Conservation (phyloP, 1,284 basidiomycete genomes). For the Pyrrhoderma lamaoense region DNA sequence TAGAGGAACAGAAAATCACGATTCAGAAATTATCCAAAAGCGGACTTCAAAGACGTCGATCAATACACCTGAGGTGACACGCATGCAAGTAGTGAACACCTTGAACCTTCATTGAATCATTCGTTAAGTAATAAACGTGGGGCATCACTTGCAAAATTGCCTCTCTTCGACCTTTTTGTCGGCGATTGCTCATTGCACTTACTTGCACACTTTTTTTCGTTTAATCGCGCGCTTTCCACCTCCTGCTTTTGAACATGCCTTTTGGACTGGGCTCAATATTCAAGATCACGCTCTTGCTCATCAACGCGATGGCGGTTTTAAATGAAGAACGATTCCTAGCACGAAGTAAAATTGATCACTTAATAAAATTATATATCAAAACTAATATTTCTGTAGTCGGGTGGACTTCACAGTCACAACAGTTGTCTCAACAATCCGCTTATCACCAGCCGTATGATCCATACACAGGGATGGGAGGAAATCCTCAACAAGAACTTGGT, state of each 20-base stretch:
- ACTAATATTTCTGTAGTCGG: slow-evolving; percentile 62
- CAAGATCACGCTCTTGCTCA: slow-evolving; percentile 73
- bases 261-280: slow-evolving; percentile 54
- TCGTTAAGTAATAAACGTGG: no score
- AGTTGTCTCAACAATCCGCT: slow-evolving; percentile 38
- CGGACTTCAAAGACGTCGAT: not conserved
- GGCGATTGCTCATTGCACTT: no score
- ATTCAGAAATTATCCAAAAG: not conserved
- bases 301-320: slow-evolving; percentile 90
- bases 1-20: not conserved
- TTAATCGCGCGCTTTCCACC: slow-evolving; percentile 19
- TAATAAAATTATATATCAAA: slow-evolving; percentile 14
- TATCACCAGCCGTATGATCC: slow-evolving; percentile 64
- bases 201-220: slow-evolving; percentile 2
- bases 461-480: slow-evolving; percentile 44
- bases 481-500: slow-evolving; percentile 49
- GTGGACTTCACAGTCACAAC: slow-evolving; percentile 67
- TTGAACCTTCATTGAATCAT: no score
- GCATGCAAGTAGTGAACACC: no score
- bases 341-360: slow-evolving; percentile 62
- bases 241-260: not conserved
- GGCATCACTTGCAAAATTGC: no score
- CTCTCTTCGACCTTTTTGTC: no score
- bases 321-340: slow-evolving; percentile 95
- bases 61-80: no score